These are phyloP conservation scores for Panicum miliaceum DNA, from an alignment of 176 grass and related monocot genomes.

Conservation along the genomic window DNA sequence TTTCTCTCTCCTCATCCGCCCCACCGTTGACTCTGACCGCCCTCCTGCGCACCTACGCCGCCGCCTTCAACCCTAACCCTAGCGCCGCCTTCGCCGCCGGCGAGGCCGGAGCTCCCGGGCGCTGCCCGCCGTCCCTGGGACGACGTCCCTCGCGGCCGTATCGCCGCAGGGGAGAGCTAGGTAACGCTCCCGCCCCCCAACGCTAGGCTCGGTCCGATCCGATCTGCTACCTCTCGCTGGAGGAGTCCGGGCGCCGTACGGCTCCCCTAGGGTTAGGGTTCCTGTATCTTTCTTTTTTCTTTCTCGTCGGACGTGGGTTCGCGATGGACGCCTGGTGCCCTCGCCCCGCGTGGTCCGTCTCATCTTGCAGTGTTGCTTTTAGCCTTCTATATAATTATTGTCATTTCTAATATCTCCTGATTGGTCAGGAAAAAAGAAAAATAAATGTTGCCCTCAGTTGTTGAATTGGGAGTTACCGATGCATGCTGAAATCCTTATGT, in stretches of 20 bases:
- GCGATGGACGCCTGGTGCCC: neutral
- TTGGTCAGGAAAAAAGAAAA: neutral
- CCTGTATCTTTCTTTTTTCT: neutral
- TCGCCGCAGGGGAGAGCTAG: conserved; percentile 5
- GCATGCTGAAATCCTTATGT: neutral
- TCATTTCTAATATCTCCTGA: neutral
- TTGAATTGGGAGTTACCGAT: neutral
- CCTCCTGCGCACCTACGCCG: neutral
- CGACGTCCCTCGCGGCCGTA: neutral
- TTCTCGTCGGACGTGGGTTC: neutral
- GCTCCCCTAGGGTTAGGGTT: conserved; percentile 4
- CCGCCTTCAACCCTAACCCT: neutral
- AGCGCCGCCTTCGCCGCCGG: neutral
- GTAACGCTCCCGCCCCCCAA: neutral
- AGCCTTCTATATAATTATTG: neutral
- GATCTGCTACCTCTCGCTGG: neutral
- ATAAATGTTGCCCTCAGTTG: neutral
- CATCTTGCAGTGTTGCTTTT: neutral
- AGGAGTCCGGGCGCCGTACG: neutral
- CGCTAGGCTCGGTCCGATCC: neutral
- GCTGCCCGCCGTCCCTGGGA: neutral
- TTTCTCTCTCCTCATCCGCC: neutral
- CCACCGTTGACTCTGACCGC: neutral
- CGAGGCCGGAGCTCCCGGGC: neutral
- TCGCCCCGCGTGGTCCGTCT: neutral